phyloP scores from a whole-genome alignment of 768 basidiomycete species.

The Serpula lacrymans region DNA sequence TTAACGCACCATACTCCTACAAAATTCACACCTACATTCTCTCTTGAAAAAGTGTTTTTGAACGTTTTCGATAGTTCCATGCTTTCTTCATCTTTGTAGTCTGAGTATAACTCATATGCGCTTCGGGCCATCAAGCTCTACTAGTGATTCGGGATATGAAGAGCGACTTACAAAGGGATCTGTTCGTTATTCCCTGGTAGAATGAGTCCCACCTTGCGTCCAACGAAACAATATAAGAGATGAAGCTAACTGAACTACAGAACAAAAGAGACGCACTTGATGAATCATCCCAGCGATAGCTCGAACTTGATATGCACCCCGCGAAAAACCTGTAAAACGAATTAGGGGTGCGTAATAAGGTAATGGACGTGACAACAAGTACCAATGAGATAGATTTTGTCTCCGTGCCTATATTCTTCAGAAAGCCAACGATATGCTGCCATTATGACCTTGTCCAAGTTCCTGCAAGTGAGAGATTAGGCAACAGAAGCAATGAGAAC shows the following conservation, averaged over 20 bases:
- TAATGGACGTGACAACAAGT: not conserved
- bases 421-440: constrained; percentile 40
- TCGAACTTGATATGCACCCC: constrained; percentile 46
- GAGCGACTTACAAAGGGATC: constrained; percentile 32
- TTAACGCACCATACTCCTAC: constrained; percentile 39
- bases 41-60: constrained; percentile 33
- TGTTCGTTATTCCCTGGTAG: constrained; percentile 38
- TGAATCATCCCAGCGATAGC: constrained; percentile 42
- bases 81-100: constrained; percentile 15
- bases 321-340: constrained; percentile 36
- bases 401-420: constrained; percentile 35
- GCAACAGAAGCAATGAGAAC: not conserved
- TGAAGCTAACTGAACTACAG: not conserved
- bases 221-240: not conserved
- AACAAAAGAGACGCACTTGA: constrained; percentile 20
- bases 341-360: constrained; percentile 4
- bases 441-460: constrained; percentile 31
- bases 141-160: not conserved
- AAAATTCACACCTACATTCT: constrained; percentile 37
- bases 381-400: constrained; percentile 42
- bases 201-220: constrained; percentile 41
- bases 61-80: constrained; percentile 25
- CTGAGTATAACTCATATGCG: constrained; percentile 36
- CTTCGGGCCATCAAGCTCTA: constrained; percentile 16
- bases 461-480: constrained; percentile 19